These are phyloP conservation scores for Striga hermonthica DNA, from an alignment of 305 asterid species.

Conservation along the genomic window DNA sequence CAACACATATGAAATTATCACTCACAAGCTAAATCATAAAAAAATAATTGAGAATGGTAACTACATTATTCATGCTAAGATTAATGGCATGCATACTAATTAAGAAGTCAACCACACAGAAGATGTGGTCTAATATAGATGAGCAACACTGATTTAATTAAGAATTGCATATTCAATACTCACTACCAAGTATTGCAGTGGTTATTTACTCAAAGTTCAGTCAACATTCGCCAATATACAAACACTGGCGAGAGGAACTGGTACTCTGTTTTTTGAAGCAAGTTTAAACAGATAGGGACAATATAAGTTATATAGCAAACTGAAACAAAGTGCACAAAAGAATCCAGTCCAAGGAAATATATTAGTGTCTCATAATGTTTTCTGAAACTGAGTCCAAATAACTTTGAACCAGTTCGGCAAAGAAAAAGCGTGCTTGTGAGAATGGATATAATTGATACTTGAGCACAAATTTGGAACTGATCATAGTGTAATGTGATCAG, in stretches of 20 bases:
- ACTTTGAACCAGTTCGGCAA: not conserved
- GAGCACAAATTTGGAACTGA: not conserved
- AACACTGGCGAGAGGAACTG: not conserved
- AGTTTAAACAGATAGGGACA: not conserved
- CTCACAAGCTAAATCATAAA: not conserved
- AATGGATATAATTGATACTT: not conserved
- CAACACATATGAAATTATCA: constrained; percentile 8
- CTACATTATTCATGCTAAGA: constrained; percentile 9
- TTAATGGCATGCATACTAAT: constrained; percentile 11
- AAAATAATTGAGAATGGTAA: constrained; percentile 20
- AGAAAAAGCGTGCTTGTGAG: constrained; percentile 9
- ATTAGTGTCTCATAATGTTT: not conserved
- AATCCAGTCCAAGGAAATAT: no score
- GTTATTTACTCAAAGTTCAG: not conserved
- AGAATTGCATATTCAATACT: not conserved
- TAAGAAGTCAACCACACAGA: constrained; percentile 21
- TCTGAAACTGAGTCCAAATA: not conserved
- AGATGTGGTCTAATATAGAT: constrained; percentile 10
- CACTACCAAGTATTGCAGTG: constrained; percentile 2
- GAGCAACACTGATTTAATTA: no score
- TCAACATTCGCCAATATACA: not conserved
- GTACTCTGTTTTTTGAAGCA: not conserved
- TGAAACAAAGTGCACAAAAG: not conserved
- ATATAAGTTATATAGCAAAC: not conserved
- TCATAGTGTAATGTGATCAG: not conserved